phyloP scores from a whole-genome alignment of 768 basidiomycete species.

The Coprinopsis strossmayeri region DNA sequence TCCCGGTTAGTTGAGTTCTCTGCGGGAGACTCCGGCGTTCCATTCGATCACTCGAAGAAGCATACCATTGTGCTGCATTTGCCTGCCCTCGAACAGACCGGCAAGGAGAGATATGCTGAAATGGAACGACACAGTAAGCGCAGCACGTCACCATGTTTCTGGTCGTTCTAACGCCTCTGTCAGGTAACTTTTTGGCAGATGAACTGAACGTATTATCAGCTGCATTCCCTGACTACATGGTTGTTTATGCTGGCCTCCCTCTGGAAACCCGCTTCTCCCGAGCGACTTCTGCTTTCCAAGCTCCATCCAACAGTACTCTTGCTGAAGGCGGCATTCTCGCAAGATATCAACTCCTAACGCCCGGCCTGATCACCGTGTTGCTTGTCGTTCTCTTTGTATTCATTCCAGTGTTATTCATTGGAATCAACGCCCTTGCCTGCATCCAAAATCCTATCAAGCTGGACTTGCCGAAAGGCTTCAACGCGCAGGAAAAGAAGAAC shows the following conservation, averaged over 20 bases:
- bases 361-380: constrained; percentile 61
- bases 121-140: constrained; percentile 52
- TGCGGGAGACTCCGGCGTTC: constrained; percentile 29
- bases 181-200: constrained; percentile 40
- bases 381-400: constrained; percentile 62
- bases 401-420: constrained; percentile 58
- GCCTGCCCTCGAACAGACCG: constrained; percentile 40
- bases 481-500: constrained; percentile 67
- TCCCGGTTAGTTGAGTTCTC: constrained; percentile 39
- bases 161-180: background rate
- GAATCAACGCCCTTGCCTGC: constrained; percentile 60
- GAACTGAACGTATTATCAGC: constrained; percentile 44
- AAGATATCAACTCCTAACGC: constrained; percentile 72
- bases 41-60: constrained; percentile 33
- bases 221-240: constrained; percentile 53
- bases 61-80: constrained; percentile 53
- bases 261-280: constrained; percentile 20
- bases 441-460: constrained; percentile 65
- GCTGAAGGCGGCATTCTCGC: constrained; percentile 57
- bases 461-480: constrained; percentile 61
- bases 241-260: constrained; percentile 57
- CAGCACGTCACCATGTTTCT: background rate
- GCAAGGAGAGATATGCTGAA: constrained; percentile 36
- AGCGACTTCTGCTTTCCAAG: constrained; percentile 28
- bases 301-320: constrained; percentile 28